Evolutionary conservation across 2,329 filamentous ascomycete genomes (phyloP).

Genomic region (Talaromyces sp.): DNA sequence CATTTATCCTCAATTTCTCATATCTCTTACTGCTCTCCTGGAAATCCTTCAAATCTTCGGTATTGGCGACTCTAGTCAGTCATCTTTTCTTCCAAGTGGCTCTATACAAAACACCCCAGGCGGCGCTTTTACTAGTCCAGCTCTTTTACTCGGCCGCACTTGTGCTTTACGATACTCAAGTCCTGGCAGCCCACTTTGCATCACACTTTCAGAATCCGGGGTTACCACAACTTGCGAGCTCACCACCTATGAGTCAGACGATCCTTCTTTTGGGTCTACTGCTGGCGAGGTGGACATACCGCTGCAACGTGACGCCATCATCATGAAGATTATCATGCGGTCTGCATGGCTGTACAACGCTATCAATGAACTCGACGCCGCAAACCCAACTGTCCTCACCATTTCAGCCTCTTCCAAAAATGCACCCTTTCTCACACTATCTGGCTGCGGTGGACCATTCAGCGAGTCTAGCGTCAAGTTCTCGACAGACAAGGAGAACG

Average conservation of each 20-base stretch:
- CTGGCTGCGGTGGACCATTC: constrained; percentile 59
- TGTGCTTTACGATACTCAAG: constrained; percentile 78
- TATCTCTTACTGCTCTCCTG: constrained; percentile 81
- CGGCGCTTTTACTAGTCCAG: constrained; percentile 81
- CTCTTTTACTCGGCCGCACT: constrained; percentile 78
- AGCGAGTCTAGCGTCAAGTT: constrained; percentile 63
- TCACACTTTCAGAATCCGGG: constrained; percentile 81
- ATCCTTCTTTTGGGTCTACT: constrained; percentile 55
- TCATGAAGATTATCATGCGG: constrained; percentile 95
- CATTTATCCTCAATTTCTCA: constrained; percentile 70
- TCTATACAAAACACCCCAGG: constrained; percentile 55
- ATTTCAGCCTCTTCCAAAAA: constrained; percentile 61
- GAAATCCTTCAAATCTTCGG: constrained; percentile 96
- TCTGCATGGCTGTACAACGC: constrained; percentile 53
- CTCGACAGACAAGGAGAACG: constrained; percentile 46
- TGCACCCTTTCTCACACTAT: constrained; percentile 72
- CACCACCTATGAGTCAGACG: constrained; percentile 79
- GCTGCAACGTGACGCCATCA: constrained; percentile 74
- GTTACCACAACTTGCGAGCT: constrained; percentile 88
- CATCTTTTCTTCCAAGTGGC: constrained; percentile 78
- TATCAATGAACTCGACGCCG: constrained; percentile 56
- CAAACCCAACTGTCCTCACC: constrained; percentile 70
- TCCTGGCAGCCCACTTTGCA: constrained; percentile 73
- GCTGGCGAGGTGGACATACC: constrained; percentile 61
- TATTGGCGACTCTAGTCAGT: constrained; percentile 56